Evolutionary conservation across 163 green algal genomes (phyloP), one percentile per base, ranked within the genome.

Genomic region (Coccomyxa subellipsoidea): DNA sequence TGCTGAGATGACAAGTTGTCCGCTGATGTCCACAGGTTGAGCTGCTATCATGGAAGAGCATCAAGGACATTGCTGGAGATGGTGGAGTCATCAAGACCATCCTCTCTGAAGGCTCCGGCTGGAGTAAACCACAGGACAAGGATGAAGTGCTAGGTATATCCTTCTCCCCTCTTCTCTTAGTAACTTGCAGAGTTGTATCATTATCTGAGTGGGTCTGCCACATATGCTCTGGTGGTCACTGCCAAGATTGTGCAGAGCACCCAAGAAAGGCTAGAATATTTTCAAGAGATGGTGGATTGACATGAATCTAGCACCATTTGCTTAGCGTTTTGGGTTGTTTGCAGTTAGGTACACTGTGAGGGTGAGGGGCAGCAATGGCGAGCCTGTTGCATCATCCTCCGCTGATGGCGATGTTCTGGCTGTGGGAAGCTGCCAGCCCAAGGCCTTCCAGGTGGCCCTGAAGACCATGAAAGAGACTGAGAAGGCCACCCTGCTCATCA

Each of bases 391-490:
- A 8, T 59, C 47, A 25, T 81, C 81, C 27, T 82, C 47, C 80
- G 91, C 76, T 36, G 80, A 78, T 76, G 89, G 87, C 15, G 81
- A 54, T 71, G 86, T 90, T 69, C 93, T 94, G 79, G 69, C 38
- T 0, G 72, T 95, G 70, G 29, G 37, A 32, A 40, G 75, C 18
- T 76, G 83, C 34, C 79, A 82, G 54, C 54, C 40, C 31, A 38
- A 77, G 70, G 70, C 70, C 2, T 69, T 96, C 32, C 38, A 25
- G 15, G 69, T 86, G 7, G 92, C 91, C 29, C 80, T 95, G 36
- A 91, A 87, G 81, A 94, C 86, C 5, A 99, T 99, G 95, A 97
- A 97, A 86, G 88, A 91, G 73, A 90, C 88, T 7, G 95, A 98
- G 87, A 69, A 84, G 73, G 93, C 76, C 0, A 40, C 77, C 4